Evolutionary conservation across 441 rosid species (phyloP), one percentile per base, ranked within the genome.

Genomic region (Aleurites moluccanus): DNA sequence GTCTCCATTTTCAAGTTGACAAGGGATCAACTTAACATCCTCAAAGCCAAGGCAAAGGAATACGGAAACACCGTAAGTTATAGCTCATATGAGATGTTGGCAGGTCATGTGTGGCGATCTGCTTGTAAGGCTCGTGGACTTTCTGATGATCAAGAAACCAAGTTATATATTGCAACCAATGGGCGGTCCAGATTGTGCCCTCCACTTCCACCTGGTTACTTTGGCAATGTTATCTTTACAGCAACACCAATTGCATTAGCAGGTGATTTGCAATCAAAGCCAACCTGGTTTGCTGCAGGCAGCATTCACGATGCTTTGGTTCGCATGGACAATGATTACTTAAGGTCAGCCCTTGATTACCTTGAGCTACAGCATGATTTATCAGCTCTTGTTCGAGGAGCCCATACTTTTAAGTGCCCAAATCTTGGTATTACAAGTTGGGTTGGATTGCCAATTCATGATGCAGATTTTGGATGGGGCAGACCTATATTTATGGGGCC

Each of bases 401-500:
- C 99, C 0, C 97, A 93, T 77, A 93, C 98, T 68, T 95, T 87
- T 75, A 85, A 72, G 83, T 93, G 93, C 82, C 98, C 99, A 0
- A 95, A 95, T 67, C 90, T 95, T 4, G 97, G 98, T 73, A 93
- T 95, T 74, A 93, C 98, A 14, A 95, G 99, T 76, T 95, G 99
- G 99, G 92, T 74, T 59, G 88, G 99, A 83, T 80, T 93, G 76
- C 99, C 98, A 2, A 91, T 95, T 78, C 95, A 95, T 61, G 97
- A 93, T 63, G 99, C 98, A 1, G 99, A 95, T 78, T 95, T 95
- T 59, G 99, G 99, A 7, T 95, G 98, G 98, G 99, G 98, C 3
- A 84, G 99, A 28, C 98, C 99, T 50, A 90, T 95, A 23, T 95
- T 95, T 72, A 92, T 95, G 98, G 99, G 99, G n/a, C 99, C 99